Evolutionary conservation across 148 eudicot species (phyloP), one percentile per base, ranked within the genome.

Genomic region (Nyssa sinensis): DNA sequence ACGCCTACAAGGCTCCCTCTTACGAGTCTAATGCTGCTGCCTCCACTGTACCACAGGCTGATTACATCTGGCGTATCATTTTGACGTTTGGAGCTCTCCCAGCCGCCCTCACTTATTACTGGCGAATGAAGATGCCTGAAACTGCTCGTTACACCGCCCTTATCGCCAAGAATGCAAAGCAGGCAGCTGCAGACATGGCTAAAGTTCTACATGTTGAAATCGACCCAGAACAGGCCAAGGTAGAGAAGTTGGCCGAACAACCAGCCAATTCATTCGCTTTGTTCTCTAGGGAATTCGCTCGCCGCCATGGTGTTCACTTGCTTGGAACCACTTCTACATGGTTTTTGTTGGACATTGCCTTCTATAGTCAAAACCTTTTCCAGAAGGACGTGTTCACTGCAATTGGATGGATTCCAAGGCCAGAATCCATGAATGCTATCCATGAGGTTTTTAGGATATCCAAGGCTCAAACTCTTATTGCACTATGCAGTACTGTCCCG

Each of bases 321-420:
- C 53, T 91, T 0, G 97, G 97, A 19, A 91, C 97, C 0, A 80
- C 86, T 0, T 70, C 63, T 21, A 89, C 97, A 0, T 91, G 97
- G 97, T 89, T 91, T 47, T 79, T 89, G 57, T 86, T 91, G 0
- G 97, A 89, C 76, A 89, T 91, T 4, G 97, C 97, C 2, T 91
- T 87, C 53, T 91, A 91, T 75, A 86, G 90, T 44, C 88, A 89
- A 58, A 91, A 91, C 70, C 86, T 91, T 1, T 91, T 91, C 86
- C 93, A 91, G 29, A 91, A 91, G 49, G 92, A 91, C 7, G 70
- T 91, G 0, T 87, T 86, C 53, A 78, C 78, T 8, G 82, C 89
- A 0, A 75, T 91, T 19, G 92, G 88, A 0, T 91, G 96, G 96
- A 78, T 91, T 65, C 92, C 91, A 0, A 7, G 27, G 0, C 84